Percentiles rank a stretch among this genome's conserved stretches.
These are phyloP conservation scores for Geotrichum bryndzae DNA, from an alignment of 1,139 yeast genomes.

Conservation along the genomic window DNA sequence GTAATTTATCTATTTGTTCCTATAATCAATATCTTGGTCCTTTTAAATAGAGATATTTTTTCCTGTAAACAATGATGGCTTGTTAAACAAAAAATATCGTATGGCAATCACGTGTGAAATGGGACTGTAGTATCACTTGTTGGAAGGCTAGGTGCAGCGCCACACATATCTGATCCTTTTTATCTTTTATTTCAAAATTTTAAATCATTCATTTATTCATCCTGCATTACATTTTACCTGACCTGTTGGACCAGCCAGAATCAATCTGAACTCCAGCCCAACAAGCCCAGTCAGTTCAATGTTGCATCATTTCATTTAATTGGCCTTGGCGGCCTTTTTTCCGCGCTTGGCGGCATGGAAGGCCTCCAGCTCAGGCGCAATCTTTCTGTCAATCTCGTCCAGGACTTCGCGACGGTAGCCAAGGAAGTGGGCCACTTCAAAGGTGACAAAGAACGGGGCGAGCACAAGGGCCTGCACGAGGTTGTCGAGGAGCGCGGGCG, in stretches of 20 bases:
- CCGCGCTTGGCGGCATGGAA: slow-evolving; percentile 21
- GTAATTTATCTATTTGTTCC: too few relatives aligned
- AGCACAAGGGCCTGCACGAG: slow-evolving; percentile 76
- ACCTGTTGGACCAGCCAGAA: too few relatives aligned
- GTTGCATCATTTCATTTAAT: neutral
- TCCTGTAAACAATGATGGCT: too few relatives aligned
- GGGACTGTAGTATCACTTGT: too few relatives aligned
- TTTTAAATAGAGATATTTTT: too few relatives aligned
- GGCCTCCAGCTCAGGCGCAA: slow-evolving; percentile 34
- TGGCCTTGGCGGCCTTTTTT: neutral
- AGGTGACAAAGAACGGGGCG: slow-evolving; percentile 85
- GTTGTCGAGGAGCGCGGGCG: slow-evolving; percentile 84
- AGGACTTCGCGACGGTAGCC: slow-evolving; percentile 58
- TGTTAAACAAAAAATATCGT: too few relatives aligned
- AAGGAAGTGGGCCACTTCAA: slow-evolving; percentile 62
- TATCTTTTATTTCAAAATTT: neutral
- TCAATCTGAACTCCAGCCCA: too few relatives aligned
- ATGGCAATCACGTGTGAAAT: too few relatives aligned
- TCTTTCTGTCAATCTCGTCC: slow-evolving; percentile 48
- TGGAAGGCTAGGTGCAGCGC: neutral
- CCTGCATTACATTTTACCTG: neutral
- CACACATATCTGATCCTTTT: neutral
- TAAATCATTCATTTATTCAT: neutral
- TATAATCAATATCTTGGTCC: too few relatives aligned
- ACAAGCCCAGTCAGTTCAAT: neutral